A percentile compares a stretch with the other conserved stretches of the same genome.
These are phyloP conservation scores for Populus deltoides DNA, from an alignment of 345 rosid species.

Conservation along the genomic window DNA sequence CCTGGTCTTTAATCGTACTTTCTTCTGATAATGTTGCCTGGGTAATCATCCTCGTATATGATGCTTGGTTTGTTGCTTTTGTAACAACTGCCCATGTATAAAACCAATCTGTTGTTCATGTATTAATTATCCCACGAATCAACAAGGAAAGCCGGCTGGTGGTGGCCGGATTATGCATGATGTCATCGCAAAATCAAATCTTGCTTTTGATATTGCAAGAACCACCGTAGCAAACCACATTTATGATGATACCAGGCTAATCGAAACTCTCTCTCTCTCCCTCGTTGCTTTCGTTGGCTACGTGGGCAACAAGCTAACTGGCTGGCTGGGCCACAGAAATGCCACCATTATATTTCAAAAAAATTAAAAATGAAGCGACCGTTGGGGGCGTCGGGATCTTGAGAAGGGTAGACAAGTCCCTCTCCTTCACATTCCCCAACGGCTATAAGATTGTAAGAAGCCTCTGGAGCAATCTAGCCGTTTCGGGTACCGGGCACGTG, in stretches of 20 bases:
- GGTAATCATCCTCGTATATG: not conserved
- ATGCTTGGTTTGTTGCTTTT: not conserved
- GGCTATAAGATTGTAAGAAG: not conserved
- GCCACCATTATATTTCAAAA: not conserved
- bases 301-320: not conserved
- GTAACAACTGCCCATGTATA: not conserved
- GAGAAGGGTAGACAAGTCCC: not conserved
- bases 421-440: not conserved
- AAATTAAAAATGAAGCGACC: not conserved
- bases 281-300: not conserved
- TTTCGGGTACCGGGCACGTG: not conserved
- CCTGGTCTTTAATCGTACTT: not conserved
- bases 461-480: conserved; percentile 3
- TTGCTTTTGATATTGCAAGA: not conserved
- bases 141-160: not conserved
- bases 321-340: not conserved
- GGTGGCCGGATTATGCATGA: not conserved
- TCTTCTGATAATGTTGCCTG: not conserved
- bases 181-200: not conserved
- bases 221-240: not conserved
- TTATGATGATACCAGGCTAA: not conserved
- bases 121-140: not conserved
- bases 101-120: too few species aligned
- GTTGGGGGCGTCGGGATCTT: not conserved
- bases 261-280: not conserved